Conservation (phyloP, 2,329 filamentous ascomycete genomes). For the Sporothrix variecibatus region DNA sequence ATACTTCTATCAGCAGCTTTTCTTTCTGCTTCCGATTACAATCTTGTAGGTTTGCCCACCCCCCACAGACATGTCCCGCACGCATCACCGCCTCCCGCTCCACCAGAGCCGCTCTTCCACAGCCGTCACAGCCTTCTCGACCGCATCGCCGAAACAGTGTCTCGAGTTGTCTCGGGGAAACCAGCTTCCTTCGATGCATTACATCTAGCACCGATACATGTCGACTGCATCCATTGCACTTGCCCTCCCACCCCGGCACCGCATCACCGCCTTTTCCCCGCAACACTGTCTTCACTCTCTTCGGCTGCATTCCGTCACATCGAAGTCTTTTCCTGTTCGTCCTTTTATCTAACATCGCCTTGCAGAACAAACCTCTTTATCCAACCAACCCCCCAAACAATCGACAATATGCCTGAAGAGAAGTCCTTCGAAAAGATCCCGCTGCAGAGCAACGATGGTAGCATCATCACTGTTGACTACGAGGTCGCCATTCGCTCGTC, state of each 20-base stretch:
- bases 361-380: not conserved
- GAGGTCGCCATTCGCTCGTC: constrained; percentile 87
- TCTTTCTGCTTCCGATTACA: not conserved
- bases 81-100: not conserved
- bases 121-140: constrained; percentile 4
- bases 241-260: not conserved
- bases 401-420: constrained; percentile 38
- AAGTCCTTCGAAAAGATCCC: constrained; percentile 45
- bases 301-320: not conserved
- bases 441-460: constrained; percentile 55
- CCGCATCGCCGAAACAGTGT: not conserved
- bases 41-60: not conserved
- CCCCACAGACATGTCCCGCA: not conserved
- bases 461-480: constrained; percentile 62
- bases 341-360: not conserved
- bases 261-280: constrained; percentile 3
- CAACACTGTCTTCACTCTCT: no score
- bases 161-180: not conserved
- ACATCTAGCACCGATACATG: not conserved
- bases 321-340: not conserved
- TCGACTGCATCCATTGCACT: not conserved
- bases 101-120: not conserved
- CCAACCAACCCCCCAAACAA: not conserved
- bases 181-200: not conserved
- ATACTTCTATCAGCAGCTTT: not conserved